phyloP scores from a whole-genome alignment of 352 stramenopile genomes.

The Pythium rishiriense region DNA sequence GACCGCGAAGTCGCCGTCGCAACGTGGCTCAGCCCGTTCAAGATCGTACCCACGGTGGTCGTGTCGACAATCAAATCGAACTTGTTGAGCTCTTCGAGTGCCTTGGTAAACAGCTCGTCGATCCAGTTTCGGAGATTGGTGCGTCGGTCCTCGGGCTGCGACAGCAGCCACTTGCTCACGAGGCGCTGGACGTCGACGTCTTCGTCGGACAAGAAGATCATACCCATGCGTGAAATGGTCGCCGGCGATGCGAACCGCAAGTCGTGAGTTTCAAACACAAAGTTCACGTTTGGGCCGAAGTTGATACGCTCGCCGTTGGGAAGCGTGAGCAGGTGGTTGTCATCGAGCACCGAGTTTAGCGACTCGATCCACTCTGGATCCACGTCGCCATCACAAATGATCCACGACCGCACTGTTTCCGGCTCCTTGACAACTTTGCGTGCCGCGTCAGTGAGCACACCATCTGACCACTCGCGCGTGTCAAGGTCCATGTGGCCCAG shows the following conservation, averaged over 20 bases:
- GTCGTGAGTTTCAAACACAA: constrained; percentile 97
- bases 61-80: constrained; percentile 90
- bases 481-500: constrained; percentile 95
- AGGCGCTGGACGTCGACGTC: constrained; percentile 78
- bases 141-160: constrained; percentile 44
- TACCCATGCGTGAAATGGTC: constrained; percentile 96
- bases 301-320: constrained; percentile 96
- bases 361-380: constrained; percentile 97
- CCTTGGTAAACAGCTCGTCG: constrained; percentile 91
- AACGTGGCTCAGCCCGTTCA: constrained; percentile 92
- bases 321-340: constrained; percentile 96
- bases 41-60: constrained; percentile 92
- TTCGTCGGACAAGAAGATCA: constrained; percentile 96
- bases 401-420: constrained; percentile 89
- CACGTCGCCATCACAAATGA: constrained; percentile 96
- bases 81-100: constrained; percentile 85
- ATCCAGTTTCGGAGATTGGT: constrained; percentile 84
- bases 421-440: constrained; percentile 91
- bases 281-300: constrained; percentile 95
- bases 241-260: constrained; percentile 93
- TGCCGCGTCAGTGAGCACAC: constrained; percentile 92
- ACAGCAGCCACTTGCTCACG: constrained; percentile 82
- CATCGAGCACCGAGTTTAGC: constrained; percentile 95
- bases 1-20: constrained; percentile 60
- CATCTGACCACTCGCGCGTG: constrained; percentile 95